Base-by-base conservation (phyloP, 768 basidiomycete genomes). In the Pholiota molesta region DNA sequence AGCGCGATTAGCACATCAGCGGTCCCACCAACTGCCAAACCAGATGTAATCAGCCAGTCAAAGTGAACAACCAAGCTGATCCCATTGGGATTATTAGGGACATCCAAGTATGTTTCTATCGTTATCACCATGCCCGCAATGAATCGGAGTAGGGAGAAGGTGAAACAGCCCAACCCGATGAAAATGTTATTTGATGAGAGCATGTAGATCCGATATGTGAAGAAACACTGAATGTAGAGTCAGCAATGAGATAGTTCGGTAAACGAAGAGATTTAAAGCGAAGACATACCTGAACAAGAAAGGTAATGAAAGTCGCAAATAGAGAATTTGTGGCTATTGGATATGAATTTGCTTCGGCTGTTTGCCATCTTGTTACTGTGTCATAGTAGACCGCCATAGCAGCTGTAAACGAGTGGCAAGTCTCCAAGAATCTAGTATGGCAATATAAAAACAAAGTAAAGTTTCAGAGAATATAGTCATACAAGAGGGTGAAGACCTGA, bases 1-100 rank as follows among this genome's bases (percentile, higher is more conserved):
- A 53, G 31, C 1, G 66, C 66, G 23, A 67, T 67, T 5, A 67
- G 39, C 17, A 65, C 45, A 44, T 67, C 66, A 5, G 64, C 62
- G 7, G 53, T 49, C 16, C 55, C 64, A 7, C 66, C 64, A 40
- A 62, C 39, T 13, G 64, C 44, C n/a, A 65, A 35, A 16, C 64
- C 62, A 1, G 60, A 44, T 39, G 64, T 65, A 2, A 67, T 55
- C 26, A 67, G 53, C 63, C 63, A 65, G 33, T 42, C 59, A 42
- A 65, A 61, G 14, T 35, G 52, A 6, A 39, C 56, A 11, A 60
- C 61, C 16, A 62, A 29, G 21, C 16, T 29, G 21, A 52, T 45
- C 1, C 66, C 63, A 21, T 67, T 65, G 1, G 64, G 63, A 4
- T 33, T 60, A 2, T 61, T 65, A n/a, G 61, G 66, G 5, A 65